Evolutionary conservation across 2,329 filamentous ascomycete genomes (phyloP), one percentile per base, ranked within the genome.

Genomic region (Aspergillus sp.): DNA sequence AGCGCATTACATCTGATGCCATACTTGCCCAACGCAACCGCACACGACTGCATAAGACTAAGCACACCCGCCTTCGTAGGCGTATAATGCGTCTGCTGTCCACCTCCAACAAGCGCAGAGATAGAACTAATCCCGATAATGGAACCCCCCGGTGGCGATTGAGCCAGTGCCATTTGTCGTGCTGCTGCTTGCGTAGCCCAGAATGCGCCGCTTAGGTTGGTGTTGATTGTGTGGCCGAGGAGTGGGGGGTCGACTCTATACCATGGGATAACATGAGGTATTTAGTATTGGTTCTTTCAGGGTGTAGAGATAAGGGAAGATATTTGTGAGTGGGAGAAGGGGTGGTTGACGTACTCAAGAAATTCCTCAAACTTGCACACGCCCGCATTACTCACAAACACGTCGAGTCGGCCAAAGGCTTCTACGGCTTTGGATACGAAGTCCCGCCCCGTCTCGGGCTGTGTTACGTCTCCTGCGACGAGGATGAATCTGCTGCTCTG

Each of bases 301-400:
- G 10, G 84, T 86, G 58, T 47, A 43, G 21, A 30, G 59, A n/a
- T 17, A 51, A 10, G 32, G n/a, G 23, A 1, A 28, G 41, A 28
- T 47, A 13, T 19, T 23, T 49, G 15, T 25, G 17, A 9, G 23
- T 25, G 32, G n/a, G n/a, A n/a, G n/a, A n/a, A n/a, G n/a, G n/a
- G n/a, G n/a, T n/a, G n/a, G n/a, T n/a, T n/a, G n/a, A n/a, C 23
- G 19, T 72, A 88, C 84, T 89, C 87, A 23, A 97, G 78, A 72
- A 97, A 96, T 66, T 96, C 91, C 60, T 89, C 89, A 77, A 97
- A 97, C 65, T 90, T 85, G 81, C 92, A 97, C 61, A 97, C 85
- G 6, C 92, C 92, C 4, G 92, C 92, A 79, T 97, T 97, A 74
- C 88, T 91, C 28, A 97, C 90, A 76, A 94, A 94, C 6, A 96